Conservation (phyloP, 441 rosid genomes). For the Syzygium syzygioides region DNA sequence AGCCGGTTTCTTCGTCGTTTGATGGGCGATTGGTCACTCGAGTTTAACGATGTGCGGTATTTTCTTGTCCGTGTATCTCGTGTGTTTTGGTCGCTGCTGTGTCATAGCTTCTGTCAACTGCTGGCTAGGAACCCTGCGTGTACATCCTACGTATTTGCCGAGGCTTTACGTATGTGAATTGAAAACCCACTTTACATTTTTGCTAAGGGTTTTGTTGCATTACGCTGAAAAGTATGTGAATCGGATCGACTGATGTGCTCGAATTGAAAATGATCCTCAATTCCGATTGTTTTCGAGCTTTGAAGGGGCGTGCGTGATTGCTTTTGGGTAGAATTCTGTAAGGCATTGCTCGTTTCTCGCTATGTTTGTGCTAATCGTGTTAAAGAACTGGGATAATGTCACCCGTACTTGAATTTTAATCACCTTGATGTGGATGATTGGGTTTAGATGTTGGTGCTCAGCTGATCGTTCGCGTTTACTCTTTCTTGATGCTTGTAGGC, state of each 20-base stretch:
- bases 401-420: neutral
- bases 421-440: neutral
- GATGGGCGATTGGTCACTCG: too few relatives aligned
- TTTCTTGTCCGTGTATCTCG: too few relatives aligned
- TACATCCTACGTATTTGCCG: too few relatives aligned
- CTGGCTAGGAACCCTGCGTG: too few relatives aligned
- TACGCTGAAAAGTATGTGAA: too few relatives aligned
- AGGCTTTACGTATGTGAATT: too few relatives aligned
- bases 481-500: conserved; percentile 38
- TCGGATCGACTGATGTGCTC: neutral
- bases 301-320: neutral
- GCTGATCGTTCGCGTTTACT: neutral
- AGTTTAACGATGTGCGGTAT: too few relatives aligned
- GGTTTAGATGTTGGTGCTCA: neutral
- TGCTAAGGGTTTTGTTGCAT: too few relatives aligned
- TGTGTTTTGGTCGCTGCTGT: too few relatives aligned
- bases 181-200: too few relatives aligned
- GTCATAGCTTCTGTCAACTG: too few relatives aligned
- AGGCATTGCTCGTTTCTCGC: neutral
- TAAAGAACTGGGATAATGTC: neutral
- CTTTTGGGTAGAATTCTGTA: neutral
- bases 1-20: too few relatives aligned
- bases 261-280: neutral
- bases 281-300: neutral
- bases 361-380: neutral